Conservation (phyloP, 1,284 basidiomycete genomes). For the Melanopsichium pennsylvanicum region DNA sequence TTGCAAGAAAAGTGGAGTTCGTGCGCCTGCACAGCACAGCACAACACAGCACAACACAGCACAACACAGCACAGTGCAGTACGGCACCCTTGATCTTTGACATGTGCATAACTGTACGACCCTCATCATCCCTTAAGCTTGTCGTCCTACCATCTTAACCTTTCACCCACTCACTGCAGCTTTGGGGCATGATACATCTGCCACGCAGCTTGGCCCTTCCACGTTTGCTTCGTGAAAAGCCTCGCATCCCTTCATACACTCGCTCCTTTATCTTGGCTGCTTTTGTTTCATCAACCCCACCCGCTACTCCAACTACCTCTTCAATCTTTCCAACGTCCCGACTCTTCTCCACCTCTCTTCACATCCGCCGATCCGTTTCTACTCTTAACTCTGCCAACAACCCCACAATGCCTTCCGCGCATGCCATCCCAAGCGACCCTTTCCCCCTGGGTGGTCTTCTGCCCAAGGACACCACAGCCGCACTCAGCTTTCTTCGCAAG, state of each 20-base stretch:
- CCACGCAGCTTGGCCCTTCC: slow-evolving; percentile 35
- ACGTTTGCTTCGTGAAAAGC: slow-evolving; percentile 37
- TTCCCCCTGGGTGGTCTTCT: slow-evolving; percentile 63
- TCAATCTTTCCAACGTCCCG: neutral
- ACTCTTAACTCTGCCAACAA: slow-evolving; percentile 14
- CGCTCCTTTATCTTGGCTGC: slow-evolving; percentile 8
- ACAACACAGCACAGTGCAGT: no score
- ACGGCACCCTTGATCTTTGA: no score
- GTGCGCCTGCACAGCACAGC: no score
- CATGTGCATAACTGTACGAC: no score
- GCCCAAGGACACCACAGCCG: slow-evolving; percentile 65
- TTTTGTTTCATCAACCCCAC: neutral
- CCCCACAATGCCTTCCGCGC: slow-evolving; percentile 32
- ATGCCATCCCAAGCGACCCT: slow-evolving; percentile 39
- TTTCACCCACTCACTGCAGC: slow-evolving; percentile 3
- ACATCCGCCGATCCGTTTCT: neutral
- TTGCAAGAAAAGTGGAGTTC: no score
- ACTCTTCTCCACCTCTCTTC: slow-evolving; percentile 1
- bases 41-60: no score
- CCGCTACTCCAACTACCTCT: neutral
- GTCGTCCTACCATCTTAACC: neutral
- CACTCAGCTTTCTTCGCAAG: slow-evolving; percentile 60
- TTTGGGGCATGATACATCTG: slow-evolving; percentile 38
- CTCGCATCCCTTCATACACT: slow-evolving; percentile 9
- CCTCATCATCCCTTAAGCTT: neutral